A percentile compares a stretch with the other conserved stretches of the same genome.
phyloP scores from a whole-genome alignment of 352 stramenopile species.

The Globisporangium canariense region DNA sequence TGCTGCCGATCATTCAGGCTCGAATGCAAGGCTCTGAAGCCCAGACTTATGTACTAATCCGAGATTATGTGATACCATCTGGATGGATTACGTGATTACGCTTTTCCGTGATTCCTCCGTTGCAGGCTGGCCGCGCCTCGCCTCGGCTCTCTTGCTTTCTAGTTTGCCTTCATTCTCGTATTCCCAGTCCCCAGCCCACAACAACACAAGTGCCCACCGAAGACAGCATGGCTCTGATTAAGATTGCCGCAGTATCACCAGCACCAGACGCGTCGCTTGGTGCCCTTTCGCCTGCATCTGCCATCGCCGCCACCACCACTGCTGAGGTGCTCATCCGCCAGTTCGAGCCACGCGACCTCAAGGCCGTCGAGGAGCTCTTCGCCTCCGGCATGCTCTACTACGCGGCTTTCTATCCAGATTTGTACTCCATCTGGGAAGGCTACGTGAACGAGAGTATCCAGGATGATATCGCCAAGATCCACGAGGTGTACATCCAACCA shows the following conservation, averaged over 20 bases:
- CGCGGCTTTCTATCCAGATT: not conserved
- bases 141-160: not conserved
- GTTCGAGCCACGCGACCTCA: conserved; percentile 22
- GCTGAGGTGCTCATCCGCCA: conserved; percentile 19
- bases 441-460: conserved; percentile 12
- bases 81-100: conserved; percentile 6
- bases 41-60: conserved; percentile 5
- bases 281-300: no score
- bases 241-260: not conserved
- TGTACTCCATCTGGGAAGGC: not conserved
- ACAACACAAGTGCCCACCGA: not conserved
- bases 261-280: no score
- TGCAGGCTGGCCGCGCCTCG: not conserved
- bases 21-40: no score
- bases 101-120: not conserved
- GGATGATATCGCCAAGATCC: conserved; percentile 29
- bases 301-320: not conserved
- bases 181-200: not conserved
- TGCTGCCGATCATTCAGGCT: no score
- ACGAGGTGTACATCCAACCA: conserved; percentile 29
- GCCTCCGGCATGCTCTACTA: conserved; percentile 11
- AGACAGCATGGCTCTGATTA: not conserved
- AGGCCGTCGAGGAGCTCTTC: conserved; percentile 19
- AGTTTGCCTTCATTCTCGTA: not conserved
- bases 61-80: not conserved